Base-by-base conservation (phyloP, 345 rosid genomes). In the Pugionium dolabratum region DNA sequence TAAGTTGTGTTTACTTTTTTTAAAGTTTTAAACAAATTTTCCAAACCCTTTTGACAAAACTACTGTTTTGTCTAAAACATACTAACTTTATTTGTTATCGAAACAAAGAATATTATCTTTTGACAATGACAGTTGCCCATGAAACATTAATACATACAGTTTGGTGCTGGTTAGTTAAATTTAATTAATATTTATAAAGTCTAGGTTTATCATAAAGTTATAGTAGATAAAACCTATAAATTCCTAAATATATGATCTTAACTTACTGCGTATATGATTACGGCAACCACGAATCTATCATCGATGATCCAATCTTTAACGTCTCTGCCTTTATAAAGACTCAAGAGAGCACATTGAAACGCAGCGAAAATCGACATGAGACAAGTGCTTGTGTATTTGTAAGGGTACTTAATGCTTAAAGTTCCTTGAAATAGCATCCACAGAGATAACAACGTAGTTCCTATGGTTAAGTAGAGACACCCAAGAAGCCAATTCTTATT, bases 341-440 rank as follows among this genome's bases (percentile, higher is more conserved):
- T 76, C 42, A 86, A 70, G 29, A 78, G 50, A 44, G 85, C 89
- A 6, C 89, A 81, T 59, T 82, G 92, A 53, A 86, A 56, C 34
- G 83, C 61, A 18, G 82, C 89, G 2, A 84, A 84, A 60, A 75
- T 43, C 7, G 85, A 80, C 85, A 86, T 79, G 61, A 86, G 78
- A 31, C 83, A 82, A 11, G 81, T 84, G 75, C 86, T 82, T 2
- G 89, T 79, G 72, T 82, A 86, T 64, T 82, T 82, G 70, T 78
- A 84, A 6, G 92, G 89, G 11, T 75, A 86, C 54, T 75, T 79
- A 64, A 36, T 68, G 59, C 67, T 78, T 34, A 86, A 71, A n/a
- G 42, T 81, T 29, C 85, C 76, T 75, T 86, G 85, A 47, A 82
- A 77, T 29, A 84, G 26, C 75, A 84, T 82, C 89, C 89, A 86